Evolutionary conservation across 2,329 filamentous ascomycete species (phyloP).

Genomic region (Tolypocladium paradoxum): DNA sequence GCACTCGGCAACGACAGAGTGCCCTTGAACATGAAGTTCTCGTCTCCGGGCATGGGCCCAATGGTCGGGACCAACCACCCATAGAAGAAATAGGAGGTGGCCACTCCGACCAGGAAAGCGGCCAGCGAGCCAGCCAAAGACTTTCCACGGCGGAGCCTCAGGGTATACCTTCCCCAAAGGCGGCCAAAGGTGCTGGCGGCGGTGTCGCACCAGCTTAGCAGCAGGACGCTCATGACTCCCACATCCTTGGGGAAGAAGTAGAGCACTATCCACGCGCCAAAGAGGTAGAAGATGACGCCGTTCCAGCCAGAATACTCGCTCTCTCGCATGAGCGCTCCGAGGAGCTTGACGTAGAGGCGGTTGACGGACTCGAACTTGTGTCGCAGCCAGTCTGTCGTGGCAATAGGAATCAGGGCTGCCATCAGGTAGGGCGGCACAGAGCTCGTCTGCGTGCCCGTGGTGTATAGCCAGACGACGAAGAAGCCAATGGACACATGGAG

Average conservation of each 20-base stretch:
- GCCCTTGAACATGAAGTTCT: conserved; percentile 68
- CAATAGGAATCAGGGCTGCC: conserved; percentile 71
- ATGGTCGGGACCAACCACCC: conserved; percentile 66
- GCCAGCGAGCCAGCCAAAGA: conserved; percentile 82
- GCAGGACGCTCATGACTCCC: conserved; percentile 75
- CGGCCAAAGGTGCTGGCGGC: conserved; percentile 91
- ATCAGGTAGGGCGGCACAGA: conserved; percentile 80
- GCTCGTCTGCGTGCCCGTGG: conserved; percentile 62
- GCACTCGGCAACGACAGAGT: conserved; percentile 56
- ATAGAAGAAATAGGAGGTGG: conserved; percentile 79
- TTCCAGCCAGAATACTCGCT: conserved; percentile 92
- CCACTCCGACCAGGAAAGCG: conserved; percentile 72
- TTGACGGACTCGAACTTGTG: conserved; percentile 78
- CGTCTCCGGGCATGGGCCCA: conserved; percentile 58
- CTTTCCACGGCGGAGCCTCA: conserved; percentile 75
- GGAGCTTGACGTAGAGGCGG: conserved; percentile 67
- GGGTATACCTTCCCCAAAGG: conserved; percentile 81
- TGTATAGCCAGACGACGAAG: conserved; percentile 78
- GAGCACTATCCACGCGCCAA: conserved; percentile 80
- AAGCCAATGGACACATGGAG: conserved; percentile 97
- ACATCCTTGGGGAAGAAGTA: conserved; percentile 89
- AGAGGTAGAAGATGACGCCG: conserved; percentile 91
- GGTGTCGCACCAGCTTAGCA: conserved; percentile 96
- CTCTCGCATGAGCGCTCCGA: conserved; percentile 94
- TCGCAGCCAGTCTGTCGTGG: conserved; percentile 68